Evolutionary conservation across 805 yeast species (phyloP).

Genomic region (Pichia nakasei): DNA sequence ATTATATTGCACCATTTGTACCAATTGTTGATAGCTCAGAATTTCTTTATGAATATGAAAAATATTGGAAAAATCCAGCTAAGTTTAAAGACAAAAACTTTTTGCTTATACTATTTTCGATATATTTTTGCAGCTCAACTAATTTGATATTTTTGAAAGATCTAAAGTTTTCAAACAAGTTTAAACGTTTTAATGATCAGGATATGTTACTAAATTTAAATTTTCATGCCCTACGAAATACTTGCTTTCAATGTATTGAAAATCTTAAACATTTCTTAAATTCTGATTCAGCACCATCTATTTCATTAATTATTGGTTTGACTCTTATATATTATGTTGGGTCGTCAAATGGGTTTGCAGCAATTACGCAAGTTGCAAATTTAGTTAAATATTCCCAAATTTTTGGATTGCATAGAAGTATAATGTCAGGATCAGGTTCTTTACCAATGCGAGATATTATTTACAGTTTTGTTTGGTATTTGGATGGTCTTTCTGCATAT

Average conservation of each 20-base stretch:
- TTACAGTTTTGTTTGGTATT: slow-evolving; percentile 16
- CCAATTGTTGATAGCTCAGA: slow-evolving; percentile 19
- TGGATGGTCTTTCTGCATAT: slow-evolving; percentile 17
- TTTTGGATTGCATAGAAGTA: slow-evolving; percentile 14
- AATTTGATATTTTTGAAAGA: slow-evolving; percentile 6
- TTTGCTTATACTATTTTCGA: slow-evolving; percentile 13
- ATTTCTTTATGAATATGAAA: slow-evolving; percentile 12
- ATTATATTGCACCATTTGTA: slow-evolving; percentile 14
- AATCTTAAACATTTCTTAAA: slow-evolving; percentile 14
- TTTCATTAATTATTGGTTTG: slow-evolving; percentile 13
- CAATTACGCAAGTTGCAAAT: slow-evolving; percentile 10
- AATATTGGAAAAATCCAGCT: slow-evolving; percentile 9
- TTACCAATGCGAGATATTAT: slow-evolving; percentile 7
- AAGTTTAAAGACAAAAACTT: slow-evolving; percentile 10
- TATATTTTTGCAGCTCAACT: slow-evolving; percentile 16
- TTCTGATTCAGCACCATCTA: slow-evolving; percentile 14
- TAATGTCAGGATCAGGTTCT: neutral
- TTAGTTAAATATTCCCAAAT: slow-evolving; percentile 13
- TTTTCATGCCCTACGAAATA: slow-evolving; percentile 5
- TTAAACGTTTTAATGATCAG: neutral
- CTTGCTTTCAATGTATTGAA: slow-evolving; percentile 14
- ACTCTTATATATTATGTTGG: slow-evolving; percentile 17
- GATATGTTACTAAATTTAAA: slow-evolving; percentile 4
- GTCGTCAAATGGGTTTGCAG: slow-evolving; percentile 15
- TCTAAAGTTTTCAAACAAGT: neutral